Evolutionary conservation across 805 yeast species (phyloP).

Genomic region (Saturnispora silvae): DNA sequence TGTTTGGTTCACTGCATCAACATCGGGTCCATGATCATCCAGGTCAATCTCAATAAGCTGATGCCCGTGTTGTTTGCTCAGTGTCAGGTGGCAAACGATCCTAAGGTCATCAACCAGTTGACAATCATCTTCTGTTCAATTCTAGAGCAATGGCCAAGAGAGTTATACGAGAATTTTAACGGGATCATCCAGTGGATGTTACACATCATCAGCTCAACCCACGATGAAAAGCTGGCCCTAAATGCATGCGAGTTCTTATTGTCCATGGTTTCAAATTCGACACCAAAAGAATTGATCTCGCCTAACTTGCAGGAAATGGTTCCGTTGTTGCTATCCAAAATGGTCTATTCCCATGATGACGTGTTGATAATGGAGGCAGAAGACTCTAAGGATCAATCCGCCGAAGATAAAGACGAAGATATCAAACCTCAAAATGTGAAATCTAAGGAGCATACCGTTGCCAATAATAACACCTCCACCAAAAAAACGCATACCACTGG

Average conservation of each 20-base stretch:
- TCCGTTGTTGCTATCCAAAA: constrained; percentile 68
- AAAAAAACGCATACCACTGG: constrained; percentile 16
- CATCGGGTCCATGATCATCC: constrained; percentile 53
- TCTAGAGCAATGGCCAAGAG: constrained; percentile 71
- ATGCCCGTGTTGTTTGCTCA: constrained; percentile 54
- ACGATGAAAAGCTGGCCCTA: constrained; percentile 47
- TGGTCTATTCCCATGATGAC: constrained; percentile 85
- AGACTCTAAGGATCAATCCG: constrained; percentile 68
- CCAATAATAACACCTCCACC: constrained; percentile 7
- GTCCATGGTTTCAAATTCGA: constrained; percentile 48
- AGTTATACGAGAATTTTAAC: constrained; percentile 63
- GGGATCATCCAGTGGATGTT: constrained; percentile 82
- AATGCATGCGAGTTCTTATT: constrained; percentile 91
- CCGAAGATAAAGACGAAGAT: constrained; percentile 79
- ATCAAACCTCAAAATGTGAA: constrained; percentile 74
- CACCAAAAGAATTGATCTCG: constrained; percentile 41
- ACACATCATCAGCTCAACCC: constrained; percentile 54
- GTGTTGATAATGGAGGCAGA: constrained; percentile 49
- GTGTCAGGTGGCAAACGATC: constrained; percentile 41
- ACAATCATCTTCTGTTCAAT: constrained; percentile 67
- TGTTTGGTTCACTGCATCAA: constrained; percentile 73
- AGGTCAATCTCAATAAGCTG: constrained; percentile 55
- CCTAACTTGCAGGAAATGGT: constrained; percentile 53
- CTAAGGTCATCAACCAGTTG: constrained; percentile 58
- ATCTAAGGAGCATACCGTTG: constrained; percentile 35